Evolutionary conservation across 805 yeast species (phyloP), one percentile per base, ranked within the genome.

Genomic region (Huiozyma naganishii): DNA sequence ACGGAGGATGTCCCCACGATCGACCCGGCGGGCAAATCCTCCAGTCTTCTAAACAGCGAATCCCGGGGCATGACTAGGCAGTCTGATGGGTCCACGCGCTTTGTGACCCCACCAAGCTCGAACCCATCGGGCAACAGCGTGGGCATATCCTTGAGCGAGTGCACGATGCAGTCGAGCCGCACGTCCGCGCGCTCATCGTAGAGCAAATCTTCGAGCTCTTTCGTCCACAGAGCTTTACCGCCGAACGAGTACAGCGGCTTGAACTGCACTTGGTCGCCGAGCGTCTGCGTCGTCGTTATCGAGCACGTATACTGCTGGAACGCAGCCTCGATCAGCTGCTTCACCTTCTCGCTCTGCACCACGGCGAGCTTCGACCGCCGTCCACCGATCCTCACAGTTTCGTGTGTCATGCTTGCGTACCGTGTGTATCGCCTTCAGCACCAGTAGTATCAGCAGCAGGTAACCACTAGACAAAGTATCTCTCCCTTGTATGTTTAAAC

Each of bases 161-260:
- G 97, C 34, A 90, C 97, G 58, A 92, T 82, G 65, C 90, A 68
- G 61, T 92, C 97, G 40, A 90, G 70, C 64, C 79, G 72, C 42
- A 83, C 80, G 52, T 70, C 79, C 13, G 67, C 70, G 29, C 82
- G 89, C 27, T 78, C 71, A 39, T 73, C 69, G 50, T 83, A 72
- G 35, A 90, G 67, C 40, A 88, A 67, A 27, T 79, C 80, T 65
- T 92, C 98, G 45, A 92, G 71, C 64, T 92, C 98, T 58, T 85
- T 84, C 3, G 98, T 92, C 98, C 98, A 92, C 27, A 92, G 64
- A 0, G 96, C 79, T 62, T 92, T 92, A 27, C 98, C 98, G 37
- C 97, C 97, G 65, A 92, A 92, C 4, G 95, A 77, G 63, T 90
- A 92, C 41, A 92, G 70, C 6, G 98, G 96, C 59, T 78, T 80